Evolutionary conservation across 495 filamentous ascomycete species (phyloP).

Genomic region (Neurospora sp.): DNA sequence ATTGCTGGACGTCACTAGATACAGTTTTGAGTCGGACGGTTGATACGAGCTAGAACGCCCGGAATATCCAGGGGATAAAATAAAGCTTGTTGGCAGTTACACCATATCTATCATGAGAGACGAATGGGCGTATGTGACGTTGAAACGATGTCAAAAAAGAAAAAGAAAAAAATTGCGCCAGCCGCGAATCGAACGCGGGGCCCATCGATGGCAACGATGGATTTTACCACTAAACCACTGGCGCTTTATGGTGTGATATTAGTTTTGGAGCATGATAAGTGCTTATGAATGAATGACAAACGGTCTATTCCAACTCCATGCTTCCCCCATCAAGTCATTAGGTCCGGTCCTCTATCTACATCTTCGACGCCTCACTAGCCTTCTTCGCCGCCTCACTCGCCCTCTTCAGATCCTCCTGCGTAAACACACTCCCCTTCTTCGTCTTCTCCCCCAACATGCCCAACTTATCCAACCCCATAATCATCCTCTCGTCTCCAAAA

Average conservation of each 20-base stretch:
- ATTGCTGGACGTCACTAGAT: background rate
- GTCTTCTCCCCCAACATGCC: conserved; percentile 51
- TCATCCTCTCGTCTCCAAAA: conserved; percentile 72
- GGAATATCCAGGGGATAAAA: background rate
- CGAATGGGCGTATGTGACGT: background rate
- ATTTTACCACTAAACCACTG: background rate
- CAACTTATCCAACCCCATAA: conserved; percentile 47
- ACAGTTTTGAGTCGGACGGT: background rate
- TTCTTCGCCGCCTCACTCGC: conserved; percentile 22
- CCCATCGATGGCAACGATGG: conserved; percentile 36
- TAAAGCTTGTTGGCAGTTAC: background rate
- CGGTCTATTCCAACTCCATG: background rate
- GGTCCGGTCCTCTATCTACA: conserved; percentile 21
- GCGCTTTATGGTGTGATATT: background rate
- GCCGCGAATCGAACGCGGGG: conserved; percentile 43
- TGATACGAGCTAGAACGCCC: background rate
- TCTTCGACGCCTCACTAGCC: conserved; percentile 23
- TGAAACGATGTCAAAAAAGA: background rate
- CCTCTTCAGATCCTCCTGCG: conserved; percentile 47
- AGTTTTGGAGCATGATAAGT: background rate
- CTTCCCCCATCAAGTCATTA: background rate
- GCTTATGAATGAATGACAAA: background rate
- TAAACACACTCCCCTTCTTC: conserved; percentile 42
- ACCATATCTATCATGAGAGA: background rate
- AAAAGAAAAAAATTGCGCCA: conserved; percentile 22